These are phyloP conservation scores for Groenewaldozyma sp. DNA, from an alignment of 1,139 yeast species.

Conservation along the genomic window DNA sequence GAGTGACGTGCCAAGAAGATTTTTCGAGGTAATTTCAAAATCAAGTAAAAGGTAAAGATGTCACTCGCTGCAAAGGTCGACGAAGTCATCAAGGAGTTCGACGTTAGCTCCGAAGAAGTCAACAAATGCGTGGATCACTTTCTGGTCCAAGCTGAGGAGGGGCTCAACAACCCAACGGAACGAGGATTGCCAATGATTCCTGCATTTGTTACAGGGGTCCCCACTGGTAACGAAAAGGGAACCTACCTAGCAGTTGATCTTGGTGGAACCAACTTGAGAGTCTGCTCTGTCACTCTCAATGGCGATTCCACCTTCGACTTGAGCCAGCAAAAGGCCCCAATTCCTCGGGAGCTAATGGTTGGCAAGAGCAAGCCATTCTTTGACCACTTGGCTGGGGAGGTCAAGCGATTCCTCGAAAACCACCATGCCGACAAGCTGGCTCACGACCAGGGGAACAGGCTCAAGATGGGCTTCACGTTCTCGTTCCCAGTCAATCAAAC, in stretches of 20 bases:
- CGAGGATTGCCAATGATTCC: slow-evolving; percentile 80
- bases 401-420: slow-evolving; percentile 50
- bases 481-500: slow-evolving; percentile 88
- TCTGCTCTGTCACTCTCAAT: slow-evolving; percentile 67
- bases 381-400: slow-evolving; percentile 60
- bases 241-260: slow-evolving; percentile 71
- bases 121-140: slow-evolving; percentile 56
- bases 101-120: slow-evolving; percentile 42
- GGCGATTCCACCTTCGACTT: slow-evolving; percentile 75
- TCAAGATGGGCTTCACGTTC: slow-evolving; percentile 84
- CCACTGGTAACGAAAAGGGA: slow-evolving; percentile 79
- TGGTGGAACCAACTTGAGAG: slow-evolving; percentile 85
- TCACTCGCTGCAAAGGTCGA: slow-evolving; percentile 27
- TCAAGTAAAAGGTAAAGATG: too few species aligned
- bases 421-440: slow-evolving; percentile 39
- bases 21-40: too few species aligned
- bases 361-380: slow-evolving; percentile 50
- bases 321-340: slow-evolving; percentile 61
- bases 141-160: slow-evolving; percentile 51
- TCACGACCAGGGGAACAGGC: slow-evolving; percentile 11
- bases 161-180: slow-evolving; percentile 43
- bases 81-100: slow-evolving; percentile 46
- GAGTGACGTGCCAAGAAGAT: too few species aligned
- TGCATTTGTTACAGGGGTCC: slow-evolving; percentile 68
- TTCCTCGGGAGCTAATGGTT: slow-evolving; percentile 68